Percentiles rank a stretch among this genome's conserved stretches.
Evolutionary conservation across 768 basidiomycete genomes (phyloP).

Genomic region (Kwoniella dejecticola): DNA sequence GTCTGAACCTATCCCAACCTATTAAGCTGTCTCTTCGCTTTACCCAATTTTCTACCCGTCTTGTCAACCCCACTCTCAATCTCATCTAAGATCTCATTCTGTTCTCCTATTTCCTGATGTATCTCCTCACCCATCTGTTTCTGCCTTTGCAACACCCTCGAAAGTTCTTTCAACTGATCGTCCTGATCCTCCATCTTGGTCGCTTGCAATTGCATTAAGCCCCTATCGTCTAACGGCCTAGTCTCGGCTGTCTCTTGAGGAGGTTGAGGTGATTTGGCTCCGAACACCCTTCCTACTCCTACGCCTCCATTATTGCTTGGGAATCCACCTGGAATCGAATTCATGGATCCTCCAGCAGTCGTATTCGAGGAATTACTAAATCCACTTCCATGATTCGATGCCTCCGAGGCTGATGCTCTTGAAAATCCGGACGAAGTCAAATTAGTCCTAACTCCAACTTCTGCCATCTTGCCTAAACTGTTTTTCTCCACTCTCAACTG

Average conservation of each 20-base stretch:
- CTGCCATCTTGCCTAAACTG: constrained; percentile 81
- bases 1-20: constrained; percentile 68
- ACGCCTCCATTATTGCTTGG: too few relatives aligned
- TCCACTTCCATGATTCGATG: not conserved
- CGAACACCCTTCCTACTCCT: constrained; percentile 69
- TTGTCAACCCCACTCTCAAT: constrained; percentile 74
- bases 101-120: constrained; percentile 73
- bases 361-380: constrained; percentile 3
- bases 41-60: constrained; percentile 74
- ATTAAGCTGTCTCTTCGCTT: constrained; percentile 79
- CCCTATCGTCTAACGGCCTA: constrained; percentile 80
- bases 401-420: not conserved
- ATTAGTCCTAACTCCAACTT: constrained; percentile 65
- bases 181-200: constrained; percentile 83
- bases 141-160: constrained; percentile 80
- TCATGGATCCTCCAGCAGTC: not conserved
- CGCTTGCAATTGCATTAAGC: constrained; percentile 76
- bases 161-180: constrained; percentile 72
- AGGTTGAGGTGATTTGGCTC: constrained; percentile 59
- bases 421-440: constrained; percentile 43
- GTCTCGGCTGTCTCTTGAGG: constrained; percentile 82
- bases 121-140: constrained; percentile 85
- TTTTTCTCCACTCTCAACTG: constrained; percentile 87
- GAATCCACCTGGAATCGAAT: too few relatives aligned
- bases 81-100: constrained; percentile 84